Evolutionary conservation across 345 rosid species (phyloP).

Genomic region (Pistacia vera): DNA sequence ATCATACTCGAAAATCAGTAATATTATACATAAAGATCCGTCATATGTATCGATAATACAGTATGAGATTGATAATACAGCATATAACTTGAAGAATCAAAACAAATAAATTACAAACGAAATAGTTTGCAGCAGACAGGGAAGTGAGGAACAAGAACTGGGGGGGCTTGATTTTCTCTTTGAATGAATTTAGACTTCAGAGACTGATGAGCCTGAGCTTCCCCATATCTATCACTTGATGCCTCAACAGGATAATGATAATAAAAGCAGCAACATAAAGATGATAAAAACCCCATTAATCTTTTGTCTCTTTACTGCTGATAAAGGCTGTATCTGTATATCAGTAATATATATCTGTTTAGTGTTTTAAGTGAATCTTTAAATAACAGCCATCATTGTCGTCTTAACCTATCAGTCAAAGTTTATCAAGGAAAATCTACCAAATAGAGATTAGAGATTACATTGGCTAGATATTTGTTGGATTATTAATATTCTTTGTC

Average conservation of each 20-base stretch:
- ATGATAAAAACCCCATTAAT: constrained; percentile 33
- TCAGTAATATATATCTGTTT: too few relatives aligned
- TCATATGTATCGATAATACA: too few relatives aligned
- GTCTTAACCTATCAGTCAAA: too few relatives aligned
- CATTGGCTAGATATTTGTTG: too few relatives aligned
- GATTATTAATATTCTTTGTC: too few relatives aligned
- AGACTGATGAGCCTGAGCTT: not conserved
- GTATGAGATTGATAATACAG: too few relatives aligned
- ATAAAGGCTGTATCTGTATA: not conserved
- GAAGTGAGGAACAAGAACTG: constrained; percentile 28
- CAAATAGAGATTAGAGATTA: too few relatives aligned
- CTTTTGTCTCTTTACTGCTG: not conserved
- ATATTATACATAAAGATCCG: too few relatives aligned
- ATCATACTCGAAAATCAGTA: too few relatives aligned
- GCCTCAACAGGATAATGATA: not conserved
- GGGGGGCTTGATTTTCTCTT: not conserved
- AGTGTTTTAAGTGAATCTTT: too few relatives aligned
- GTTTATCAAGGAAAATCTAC: too few relatives aligned
- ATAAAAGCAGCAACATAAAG: constrained; percentile 32
- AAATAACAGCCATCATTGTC: too few relatives aligned
- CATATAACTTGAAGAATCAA: not conserved
- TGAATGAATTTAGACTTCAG: not conserved
- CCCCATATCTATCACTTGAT: not conserved
- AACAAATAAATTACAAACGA: constrained; percentile 9
- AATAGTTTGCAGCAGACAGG: constrained; percentile 20